Percentiles rank a stretch among this genome's conserved stretches.
Conservation (phyloP, 2,329 filamentous ascomycete species). For the Microsporum audouinii region DNA sequence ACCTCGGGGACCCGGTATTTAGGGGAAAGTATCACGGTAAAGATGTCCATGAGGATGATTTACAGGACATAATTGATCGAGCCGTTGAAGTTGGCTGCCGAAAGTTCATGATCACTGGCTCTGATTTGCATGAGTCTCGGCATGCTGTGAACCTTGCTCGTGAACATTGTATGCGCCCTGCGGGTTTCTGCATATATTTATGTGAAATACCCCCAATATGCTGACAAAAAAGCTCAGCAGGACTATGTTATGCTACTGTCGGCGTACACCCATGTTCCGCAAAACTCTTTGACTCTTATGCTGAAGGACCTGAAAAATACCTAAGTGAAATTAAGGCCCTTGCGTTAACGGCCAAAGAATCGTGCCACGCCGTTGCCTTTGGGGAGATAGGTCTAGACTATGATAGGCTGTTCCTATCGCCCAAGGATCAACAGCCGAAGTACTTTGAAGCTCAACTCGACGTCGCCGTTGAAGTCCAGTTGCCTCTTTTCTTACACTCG, state of each 20-base stretch:
- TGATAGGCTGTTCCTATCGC: conserved; percentile 74
- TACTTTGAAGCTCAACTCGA: conserved; percentile 76
- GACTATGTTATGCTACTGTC: conserved; percentile 75
- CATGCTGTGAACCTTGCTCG: conserved; percentile 63
- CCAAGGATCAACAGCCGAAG: conserved; percentile 66
- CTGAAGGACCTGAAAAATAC: conserved; percentile 35
- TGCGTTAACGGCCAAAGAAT: conserved; percentile 47
- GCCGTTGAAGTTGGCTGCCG: conserved; percentile 66
- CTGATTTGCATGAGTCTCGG: conserved; percentile 65
- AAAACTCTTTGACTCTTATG: conserved; percentile 57
- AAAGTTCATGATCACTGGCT: conserved; percentile 90
- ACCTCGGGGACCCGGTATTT: conserved; percentile 86
- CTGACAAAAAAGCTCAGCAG: conserved; percentile 41
- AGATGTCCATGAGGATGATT: conserved; percentile 41
- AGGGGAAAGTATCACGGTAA: conserved; percentile 73
- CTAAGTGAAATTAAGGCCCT: conserved; percentile 53
- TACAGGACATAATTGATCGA: conserved; percentile 60
- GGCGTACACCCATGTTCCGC: conserved; percentile 90
- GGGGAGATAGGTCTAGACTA: conserved; percentile 97
- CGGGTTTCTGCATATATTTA: background rate
- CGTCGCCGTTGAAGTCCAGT: conserved; percentile 61
- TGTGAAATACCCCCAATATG: background rate
- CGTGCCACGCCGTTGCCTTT: conserved; percentile 61
- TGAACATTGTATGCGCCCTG: conserved; percentile 53
- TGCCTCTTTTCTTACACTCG: conserved; percentile 87